Percentiles rank a stretch among this genome's conserved stretches.
Conservation (phyloP, 2,329 filamentous ascomycete species). For the Aschersonia sp. region DNA sequence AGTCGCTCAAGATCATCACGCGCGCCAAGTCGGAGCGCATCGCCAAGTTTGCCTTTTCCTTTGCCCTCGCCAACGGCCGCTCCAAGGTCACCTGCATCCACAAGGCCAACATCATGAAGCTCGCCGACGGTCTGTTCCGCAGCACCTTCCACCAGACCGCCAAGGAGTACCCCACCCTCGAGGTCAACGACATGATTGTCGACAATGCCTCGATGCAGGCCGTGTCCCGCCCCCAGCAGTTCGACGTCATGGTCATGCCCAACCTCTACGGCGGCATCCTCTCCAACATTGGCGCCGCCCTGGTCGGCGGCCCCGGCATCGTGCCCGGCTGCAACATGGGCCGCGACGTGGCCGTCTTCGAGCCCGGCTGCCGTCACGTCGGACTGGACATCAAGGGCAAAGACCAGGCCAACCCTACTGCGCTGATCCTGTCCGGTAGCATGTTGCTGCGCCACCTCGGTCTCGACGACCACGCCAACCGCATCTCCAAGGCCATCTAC, state of each 20-base stretch:
- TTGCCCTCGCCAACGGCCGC: conserved; percentile 95
- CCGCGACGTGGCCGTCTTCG: conserved; percentile 93
- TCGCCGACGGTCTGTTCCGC: conserved; percentile 96
- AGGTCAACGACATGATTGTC: conserved; percentile 99
- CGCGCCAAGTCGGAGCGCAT: conserved; percentile 98
- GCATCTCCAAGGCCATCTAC: conserved; percentile 79
- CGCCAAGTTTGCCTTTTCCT: conserved; percentile 95
- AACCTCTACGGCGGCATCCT: conserved; percentile 98
- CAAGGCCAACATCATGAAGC: conserved; percentile 99
- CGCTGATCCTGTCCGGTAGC: conserved; percentile 83
- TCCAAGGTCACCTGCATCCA: conserved; percentile 99
- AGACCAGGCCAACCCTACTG: conserved; percentile 96
- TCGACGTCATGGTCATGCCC: conserved; percentile 99
- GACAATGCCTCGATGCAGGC: conserved; percentile 99
- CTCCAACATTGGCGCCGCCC: conserved; percentile 94
- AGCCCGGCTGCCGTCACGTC: conserved; percentile 97
- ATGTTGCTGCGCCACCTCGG: conserved; percentile 97
- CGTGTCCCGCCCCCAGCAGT: conserved; percentile 90
- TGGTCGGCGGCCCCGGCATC: conserved; percentile 92
- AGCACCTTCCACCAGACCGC: conserved; percentile 89
- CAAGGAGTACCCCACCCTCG: conserved; percentile 88
- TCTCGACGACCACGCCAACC: conserved; percentile 94
- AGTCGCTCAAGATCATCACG: conserved; percentile 99
- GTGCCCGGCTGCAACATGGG: conserved; percentile 99
- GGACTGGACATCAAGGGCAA: conserved; percentile 99